Evolutionary conservation across 176 grass and related monocot species (phyloP), one percentile per base, ranked within the genome.

Genomic region (Thinopyrum elongatum): DNA sequence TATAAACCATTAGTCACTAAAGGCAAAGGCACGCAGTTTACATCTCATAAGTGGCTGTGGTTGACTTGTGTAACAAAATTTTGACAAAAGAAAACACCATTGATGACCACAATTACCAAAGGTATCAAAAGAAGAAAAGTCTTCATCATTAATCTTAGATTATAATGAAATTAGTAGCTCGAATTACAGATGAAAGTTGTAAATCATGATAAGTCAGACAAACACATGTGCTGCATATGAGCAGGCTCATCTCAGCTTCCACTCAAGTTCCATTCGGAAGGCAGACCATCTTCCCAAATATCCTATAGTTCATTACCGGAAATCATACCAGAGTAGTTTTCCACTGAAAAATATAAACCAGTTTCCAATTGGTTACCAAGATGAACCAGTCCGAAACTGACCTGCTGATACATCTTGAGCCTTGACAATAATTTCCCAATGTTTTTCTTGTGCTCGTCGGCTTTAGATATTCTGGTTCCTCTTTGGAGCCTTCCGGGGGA

Each of bases 381-480:
- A 34, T 77, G 74, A 31, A 78, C 34, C 53, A 65, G 59, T 65
- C 44, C 10, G 66, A 76, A 90, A 62, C 17, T 66, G 72, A 87
- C 61, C 25, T 69, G 38, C 62, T 69, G 25, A 51, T 46, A 75
- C 72, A 30, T 74, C 72, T 29, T 75, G 72, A 75, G 72, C 72
- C 72, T 75, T 26, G 25, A 49, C 10, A 15, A 62, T 26, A 62
- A 10, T 29, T 29, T 47, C 9, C 47, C 15, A 29, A 75, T 19
- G 72, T 29, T 51, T 75, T 15, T 75, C 42, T 51, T 75, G 44
- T 75, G 26, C 42, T 51, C 72, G 29, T 75, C 15, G 0, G 42
- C 44, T 51, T 51, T 11, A 25, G 26, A 75, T 75, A 75, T 75
- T 75, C 72, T 75, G 72, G 42, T 51, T 75, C 47, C 14, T 30